A percentile compares a stretch with the other conserved stretches of the same genome.
phyloP scores from a whole-genome alignment of 2,329 filamentous ascomycete genomes.

The Neobulgaria alba region DNA sequence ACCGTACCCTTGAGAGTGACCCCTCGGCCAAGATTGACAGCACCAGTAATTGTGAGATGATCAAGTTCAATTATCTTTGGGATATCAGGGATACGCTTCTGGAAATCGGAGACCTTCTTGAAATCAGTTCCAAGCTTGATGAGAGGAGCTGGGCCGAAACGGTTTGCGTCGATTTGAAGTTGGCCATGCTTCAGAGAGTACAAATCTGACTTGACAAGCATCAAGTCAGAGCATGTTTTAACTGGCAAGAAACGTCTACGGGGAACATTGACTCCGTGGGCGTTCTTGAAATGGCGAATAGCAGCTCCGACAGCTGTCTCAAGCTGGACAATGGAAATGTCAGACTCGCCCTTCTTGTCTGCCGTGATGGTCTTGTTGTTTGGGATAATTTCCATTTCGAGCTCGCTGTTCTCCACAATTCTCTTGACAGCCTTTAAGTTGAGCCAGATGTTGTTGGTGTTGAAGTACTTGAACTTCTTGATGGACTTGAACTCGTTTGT shows the following conservation, averaged over 20 bases:
- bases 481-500: conserved; percentile 99
- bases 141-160: conserved; percentile 91
- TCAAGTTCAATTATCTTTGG: conserved; percentile 87
- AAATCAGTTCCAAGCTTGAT: conserved; percentile 99
- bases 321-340: conserved; percentile 94
- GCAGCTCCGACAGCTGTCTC: conserved; percentile 98
- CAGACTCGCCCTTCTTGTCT: conserved; percentile 99
- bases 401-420: conserved; percentile 95
- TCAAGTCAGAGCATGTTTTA: conserved; percentile 98
- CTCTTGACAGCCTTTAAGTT: conserved; percentile 97
- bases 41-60: conserved; percentile 94
- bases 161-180: conserved; percentile 90
- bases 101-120: conserved; percentile 99
- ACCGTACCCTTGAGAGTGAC: conserved; percentile 97
- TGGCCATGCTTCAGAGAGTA: conserved; percentile 99
- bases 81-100: conserved; percentile 78
- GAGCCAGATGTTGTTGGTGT: conserved; percentile 99
- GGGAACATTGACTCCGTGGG: conserved; percentile 97
- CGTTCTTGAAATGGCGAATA: conserved; percentile 97
- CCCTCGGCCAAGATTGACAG: conserved; percentile 91
- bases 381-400: conserved; percentile 99
- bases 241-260: conserved; percentile 97
- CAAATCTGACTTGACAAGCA: conserved; percentile 99
- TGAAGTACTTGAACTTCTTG: conserved; percentile 99
- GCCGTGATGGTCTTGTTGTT: conserved; percentile 98